phyloP scores from a whole-genome alignment of 805 yeast species.

The Vanderwaltozyma polyspora region DNA sequence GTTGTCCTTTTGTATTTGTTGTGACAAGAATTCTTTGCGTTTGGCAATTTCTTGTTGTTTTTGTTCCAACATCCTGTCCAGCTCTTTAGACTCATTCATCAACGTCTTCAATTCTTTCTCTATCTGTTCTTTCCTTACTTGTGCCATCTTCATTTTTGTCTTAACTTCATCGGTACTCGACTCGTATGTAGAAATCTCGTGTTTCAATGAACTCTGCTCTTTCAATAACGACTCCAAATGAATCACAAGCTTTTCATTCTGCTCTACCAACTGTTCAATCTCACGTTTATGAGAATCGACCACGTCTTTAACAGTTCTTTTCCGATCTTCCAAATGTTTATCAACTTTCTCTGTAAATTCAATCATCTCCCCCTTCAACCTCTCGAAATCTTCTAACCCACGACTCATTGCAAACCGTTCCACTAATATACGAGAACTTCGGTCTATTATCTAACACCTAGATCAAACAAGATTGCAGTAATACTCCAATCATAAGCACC shows the following conservation, averaged over 20 bases:
- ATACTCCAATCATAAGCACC: too few relatives aligned
- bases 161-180: constrained; percentile 26
- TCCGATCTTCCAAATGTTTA: not conserved
- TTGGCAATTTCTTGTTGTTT: constrained; percentile 26
- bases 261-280: constrained; percentile 3
- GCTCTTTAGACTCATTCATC: constrained; percentile 24
- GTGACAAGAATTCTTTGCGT: constrained; percentile 27
- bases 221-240: constrained; percentile 25
- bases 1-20: constrained; percentile 37
- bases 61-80: constrained; percentile 24
- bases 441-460: too few relatives aligned
- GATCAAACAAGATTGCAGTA: too few relatives aligned
- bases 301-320: not conserved
- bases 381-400: constrained; percentile 10
- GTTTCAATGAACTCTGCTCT: constrained; percentile 23
- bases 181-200: constrained; percentile 18
- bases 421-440: too few relatives aligned
- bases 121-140: constrained; percentile 28
- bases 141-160: constrained; percentile 28
- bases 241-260: constrained; percentile 24
- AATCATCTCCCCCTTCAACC: not conserved
- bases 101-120: constrained; percentile 21
- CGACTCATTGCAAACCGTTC: too few relatives aligned
- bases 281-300: not conserved
- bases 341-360: not conserved